Percentiles rank a stretch among this genome's conserved stretches.
These are phyloP conservation scores for Yarrowia divulgata DNA, from an alignment of 805 yeast genomes.

Conservation along the genomic window DNA sequence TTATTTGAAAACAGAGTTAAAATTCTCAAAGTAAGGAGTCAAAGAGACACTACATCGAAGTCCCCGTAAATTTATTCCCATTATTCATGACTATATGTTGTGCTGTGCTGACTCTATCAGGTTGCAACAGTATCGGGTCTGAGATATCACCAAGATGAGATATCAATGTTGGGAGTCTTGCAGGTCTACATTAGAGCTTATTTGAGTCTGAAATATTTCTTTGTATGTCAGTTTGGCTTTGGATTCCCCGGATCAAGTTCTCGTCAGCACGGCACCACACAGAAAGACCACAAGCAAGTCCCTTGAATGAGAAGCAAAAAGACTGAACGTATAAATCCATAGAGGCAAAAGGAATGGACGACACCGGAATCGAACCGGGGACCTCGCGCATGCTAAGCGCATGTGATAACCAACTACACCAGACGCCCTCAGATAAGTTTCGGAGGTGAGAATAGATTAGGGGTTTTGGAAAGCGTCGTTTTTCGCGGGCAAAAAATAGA, in stretches of 20 bases:
- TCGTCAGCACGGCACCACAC: background rate
- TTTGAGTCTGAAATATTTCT: too few species aligned
- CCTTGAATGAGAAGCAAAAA: background rate
- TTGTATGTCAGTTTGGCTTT: too few species aligned
- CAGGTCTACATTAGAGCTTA: background rate
- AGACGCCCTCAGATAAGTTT: slow-evolving; percentile 5
- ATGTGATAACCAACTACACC: slow-evolving; percentile 23
- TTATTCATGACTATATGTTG: too few species aligned
- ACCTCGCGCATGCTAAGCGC: slow-evolving; percentile 26
- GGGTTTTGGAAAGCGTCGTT: background rate
- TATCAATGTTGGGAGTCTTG: background rate
- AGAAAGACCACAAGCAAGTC: too few species aligned
- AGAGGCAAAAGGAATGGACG: background rate
- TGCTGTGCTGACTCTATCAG: background rate
- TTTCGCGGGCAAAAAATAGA: too few species aligned
- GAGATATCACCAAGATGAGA: background rate
- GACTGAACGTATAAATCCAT: background rate
- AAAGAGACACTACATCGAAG: too few species aligned
- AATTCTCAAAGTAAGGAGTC: too few species aligned
- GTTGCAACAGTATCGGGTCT: too few species aligned
- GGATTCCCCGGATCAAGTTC: too few species aligned
- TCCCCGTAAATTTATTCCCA: too few species aligned
- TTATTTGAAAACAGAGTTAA: too few species aligned
- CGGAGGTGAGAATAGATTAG: background rate
- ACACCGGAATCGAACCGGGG: slow-evolving; percentile 26